Percentiles rank a stretch among this genome's conserved stretches.
phyloP scores from a whole-genome alignment of 2,329 filamentous ascomycete genomes.

The Capronia americana region DNA sequence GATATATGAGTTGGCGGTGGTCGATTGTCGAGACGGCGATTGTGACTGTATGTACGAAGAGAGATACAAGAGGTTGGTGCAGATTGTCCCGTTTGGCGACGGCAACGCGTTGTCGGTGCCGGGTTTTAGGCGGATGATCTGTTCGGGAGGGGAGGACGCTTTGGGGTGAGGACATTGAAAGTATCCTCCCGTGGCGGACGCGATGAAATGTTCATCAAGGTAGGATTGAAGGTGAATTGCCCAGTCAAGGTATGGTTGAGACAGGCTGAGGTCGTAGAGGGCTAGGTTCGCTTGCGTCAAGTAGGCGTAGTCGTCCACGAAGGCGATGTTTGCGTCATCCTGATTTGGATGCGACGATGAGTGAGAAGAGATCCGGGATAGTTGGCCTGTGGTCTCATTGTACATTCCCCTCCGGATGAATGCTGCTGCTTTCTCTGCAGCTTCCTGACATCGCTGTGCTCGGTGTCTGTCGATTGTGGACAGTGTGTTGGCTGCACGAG shows the following conservation, averaged over 20 bases:
- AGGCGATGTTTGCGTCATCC: conserved; percentile 66
- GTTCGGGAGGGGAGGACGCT: conserved; percentile 18
- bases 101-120: conserved; percentile 94
- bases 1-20: conserved; percentile 56
- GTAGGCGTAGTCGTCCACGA: conserved; percentile 95
- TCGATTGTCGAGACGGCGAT: not conserved
- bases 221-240: conserved; percentile 78
- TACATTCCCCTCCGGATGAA: conserved; percentile 80
- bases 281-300: conserved; percentile 81
- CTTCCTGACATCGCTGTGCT: conserved; percentile 66
- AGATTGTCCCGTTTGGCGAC: conserved; percentile 86
- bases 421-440: conserved; percentile 70
- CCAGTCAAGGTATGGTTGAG: conserved; percentile 77
- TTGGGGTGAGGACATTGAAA: conserved; percentile 29
- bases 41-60: conserved; percentile 71
- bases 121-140: conserved; percentile 79
- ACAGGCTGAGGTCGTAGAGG: conserved; percentile 81
- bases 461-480: conserved; percentile 63
- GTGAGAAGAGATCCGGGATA: conserved; percentile 62
- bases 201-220: conserved; percentile 80
- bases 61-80: conserved; percentile 84
- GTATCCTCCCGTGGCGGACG: conserved; percentile 50
- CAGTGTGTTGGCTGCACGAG: conserved; percentile 74
- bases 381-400: conserved; percentile 64
- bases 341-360: not conserved